Conservation (phyloP, 83 land plant species). For the Diphasiastrum complanatum region DNA sequence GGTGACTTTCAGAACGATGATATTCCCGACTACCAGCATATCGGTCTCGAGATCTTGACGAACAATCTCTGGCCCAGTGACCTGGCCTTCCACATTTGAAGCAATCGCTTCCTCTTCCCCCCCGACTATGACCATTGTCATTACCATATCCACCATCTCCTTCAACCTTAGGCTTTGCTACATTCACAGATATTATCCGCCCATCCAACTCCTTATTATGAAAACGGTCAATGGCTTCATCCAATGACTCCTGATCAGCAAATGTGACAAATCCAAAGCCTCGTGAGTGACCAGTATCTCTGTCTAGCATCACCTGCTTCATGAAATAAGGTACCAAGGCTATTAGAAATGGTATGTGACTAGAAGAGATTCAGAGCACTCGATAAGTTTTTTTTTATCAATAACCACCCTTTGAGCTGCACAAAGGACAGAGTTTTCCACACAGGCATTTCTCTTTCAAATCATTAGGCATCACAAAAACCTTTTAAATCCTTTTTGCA, state of each 20-base stretch:
- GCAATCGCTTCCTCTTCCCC: conserved; percentile 46
- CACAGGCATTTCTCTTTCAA: no score
- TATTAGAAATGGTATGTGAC: no score
- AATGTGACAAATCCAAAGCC: conserved; percentile 85
- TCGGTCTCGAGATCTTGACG: no score
- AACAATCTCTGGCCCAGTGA: conserved; percentile 86
- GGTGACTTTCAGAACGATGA: no score
- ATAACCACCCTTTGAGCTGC: no score
- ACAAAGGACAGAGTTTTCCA: no score
- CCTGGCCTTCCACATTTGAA: conserved; percentile 83
- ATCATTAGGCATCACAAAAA: no score
- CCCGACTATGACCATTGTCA: conserved; percentile 34
- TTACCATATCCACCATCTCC: conserved; percentile 28
- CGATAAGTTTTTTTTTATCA: no score
- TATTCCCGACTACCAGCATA: no score
- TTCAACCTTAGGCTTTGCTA: conserved; percentile 58
- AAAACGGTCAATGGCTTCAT: conserved; percentile 57
- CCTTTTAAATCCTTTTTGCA: no score
- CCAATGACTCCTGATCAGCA: conserved; percentile 54
- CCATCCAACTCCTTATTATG: conserved; percentile 64
- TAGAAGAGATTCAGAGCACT: no score
- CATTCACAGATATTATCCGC: conserved; percentile 60
- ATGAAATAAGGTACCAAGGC: no score
- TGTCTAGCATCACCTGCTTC: conserved; percentile 77
- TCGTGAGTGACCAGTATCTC: conserved; percentile 69